Percentiles rank a stretch among this genome's conserved stretches.
These are phyloP conservation scores for Scutellaria minor DNA, from an alignment of 257 asterid species.

Conservation along the genomic window DNA sequence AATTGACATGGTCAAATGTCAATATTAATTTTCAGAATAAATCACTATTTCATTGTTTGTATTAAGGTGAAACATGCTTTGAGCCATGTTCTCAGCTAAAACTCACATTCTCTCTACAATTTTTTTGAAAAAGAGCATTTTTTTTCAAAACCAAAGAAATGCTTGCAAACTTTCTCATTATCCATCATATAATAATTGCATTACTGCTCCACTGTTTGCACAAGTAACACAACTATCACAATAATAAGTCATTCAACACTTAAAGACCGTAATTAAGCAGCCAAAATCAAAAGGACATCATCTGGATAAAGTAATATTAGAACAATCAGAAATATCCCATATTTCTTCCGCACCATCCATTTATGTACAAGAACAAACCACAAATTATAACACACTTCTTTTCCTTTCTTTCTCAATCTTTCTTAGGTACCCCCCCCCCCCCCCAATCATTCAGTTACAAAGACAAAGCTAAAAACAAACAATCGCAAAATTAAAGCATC, in stretches of 20 bases:
- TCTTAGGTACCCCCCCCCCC: too few species aligned
- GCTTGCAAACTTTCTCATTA: background rate
- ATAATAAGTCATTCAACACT: background rate
- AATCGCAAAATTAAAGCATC: conserved; percentile 25
- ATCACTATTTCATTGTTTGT: conserved; percentile 5
- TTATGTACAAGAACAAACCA: conserved; percentile 17
- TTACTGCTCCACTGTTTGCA: background rate
- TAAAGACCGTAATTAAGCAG: background rate
- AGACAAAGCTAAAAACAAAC: background rate
- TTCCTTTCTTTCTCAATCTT: too few species aligned
- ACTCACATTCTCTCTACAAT: background rate
- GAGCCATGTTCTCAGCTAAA: conserved; percentile 18
- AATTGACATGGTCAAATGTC: too few species aligned
- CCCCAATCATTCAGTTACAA: background rate
- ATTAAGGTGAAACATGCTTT: conserved; percentile 1
- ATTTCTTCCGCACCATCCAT: conserved; percentile 31
- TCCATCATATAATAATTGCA: conserved; percentile 14
- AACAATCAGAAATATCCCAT: conserved; percentile 14
- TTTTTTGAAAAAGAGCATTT: background rate
- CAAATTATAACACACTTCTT: conserved; percentile 15
- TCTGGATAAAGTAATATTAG: conserved; percentile 24
- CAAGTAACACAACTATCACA: background rate
- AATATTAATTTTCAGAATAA: background rate
- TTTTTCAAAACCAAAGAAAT: conserved; percentile 13
- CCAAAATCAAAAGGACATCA: background rate